A percentile compares a stretch with the other conserved stretches of the same genome.
Evolutionary conservation across 1,139 yeast species (phyloP).

Genomic region (Yamadazyma siamensis): DNA sequence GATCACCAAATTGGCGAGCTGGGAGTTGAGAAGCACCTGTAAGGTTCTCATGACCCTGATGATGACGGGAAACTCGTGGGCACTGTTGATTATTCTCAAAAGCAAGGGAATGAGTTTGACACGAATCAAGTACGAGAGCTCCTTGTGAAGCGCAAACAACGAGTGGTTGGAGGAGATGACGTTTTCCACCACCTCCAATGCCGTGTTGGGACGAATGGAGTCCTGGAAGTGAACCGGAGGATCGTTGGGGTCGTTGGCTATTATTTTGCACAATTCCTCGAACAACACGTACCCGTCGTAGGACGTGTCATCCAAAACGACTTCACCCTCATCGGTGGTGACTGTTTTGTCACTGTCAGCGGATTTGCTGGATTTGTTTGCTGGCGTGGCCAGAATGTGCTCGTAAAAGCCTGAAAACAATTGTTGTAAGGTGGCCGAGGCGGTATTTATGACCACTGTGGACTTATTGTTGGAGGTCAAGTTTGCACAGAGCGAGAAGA

Average conservation of each 20-base stretch:
- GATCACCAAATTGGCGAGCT: constrained; percentile 57
- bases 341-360: neutral
- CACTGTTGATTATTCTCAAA: constrained; percentile 59
- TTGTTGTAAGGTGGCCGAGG: constrained; percentile 90
- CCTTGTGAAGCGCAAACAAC: constrained; percentile 57
- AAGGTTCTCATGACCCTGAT: constrained; percentile 75
- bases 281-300: constrained; percentile 70
- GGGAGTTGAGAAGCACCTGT: constrained; percentile 56
- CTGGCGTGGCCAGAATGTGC: constrained; percentile 37
- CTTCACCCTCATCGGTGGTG: constrained; percentile 4
- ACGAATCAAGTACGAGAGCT: constrained; percentile 62
- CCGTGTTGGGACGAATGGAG: constrained; percentile 64
- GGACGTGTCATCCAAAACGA: constrained; percentile 46
- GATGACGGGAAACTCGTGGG: constrained; percentile 61
- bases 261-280: constrained; percentile 65
- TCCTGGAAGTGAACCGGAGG: constrained; percentile 43
- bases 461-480: constrained; percentile 68
- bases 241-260: constrained; percentile 51
- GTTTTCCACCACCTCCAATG: constrained; percentile 78
- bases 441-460: constrained; percentile 83
- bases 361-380: too few species aligned
- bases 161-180: constrained; percentile 52
- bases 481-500: constrained; percentile 69
- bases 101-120: constrained; percentile 72
- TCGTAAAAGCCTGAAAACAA: constrained; percentile 75